Conservation (phyloP, 164 flowering plant species). For the Vitis cinerea region DNA sequence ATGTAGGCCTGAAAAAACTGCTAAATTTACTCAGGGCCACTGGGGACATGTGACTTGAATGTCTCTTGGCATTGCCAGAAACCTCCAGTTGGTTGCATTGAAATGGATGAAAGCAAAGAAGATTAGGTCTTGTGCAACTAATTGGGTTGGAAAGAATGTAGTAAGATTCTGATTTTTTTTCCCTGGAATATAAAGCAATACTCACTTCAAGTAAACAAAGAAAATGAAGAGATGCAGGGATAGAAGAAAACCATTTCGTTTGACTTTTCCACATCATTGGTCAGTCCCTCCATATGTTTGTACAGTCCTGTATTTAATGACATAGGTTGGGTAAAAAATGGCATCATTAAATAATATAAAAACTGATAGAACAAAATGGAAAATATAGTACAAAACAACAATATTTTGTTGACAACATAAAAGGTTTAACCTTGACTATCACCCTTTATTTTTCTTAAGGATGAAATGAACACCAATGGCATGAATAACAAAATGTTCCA, state of each 20-base stretch:
- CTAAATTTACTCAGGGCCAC: no score
- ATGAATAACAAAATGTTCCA: not conserved
- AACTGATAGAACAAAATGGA: not conserved
- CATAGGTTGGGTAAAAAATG: not conserved
- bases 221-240: not conserved
- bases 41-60: no score
- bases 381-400: not conserved
- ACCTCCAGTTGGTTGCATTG: no score
- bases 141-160: no score
- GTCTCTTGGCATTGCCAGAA: no score
- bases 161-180: no score
- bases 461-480: not conserved
- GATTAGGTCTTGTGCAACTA: no score
- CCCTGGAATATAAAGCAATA: no score
- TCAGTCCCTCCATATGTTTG: constrained; percentile 74
- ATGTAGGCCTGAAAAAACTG: no score
- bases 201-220: not conserved
- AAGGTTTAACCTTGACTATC: not conserved
- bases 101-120: no score
- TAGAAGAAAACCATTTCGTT: constrained; percentile 69
- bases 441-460: not conserved
- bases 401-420: not conserved
- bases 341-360: not conserved
- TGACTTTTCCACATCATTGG: constrained; percentile 79
- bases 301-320: constrained; percentile 54